Conservation (phyloP, 1,284 basidiomycete genomes). For the Porodaedalea pini region DNA sequence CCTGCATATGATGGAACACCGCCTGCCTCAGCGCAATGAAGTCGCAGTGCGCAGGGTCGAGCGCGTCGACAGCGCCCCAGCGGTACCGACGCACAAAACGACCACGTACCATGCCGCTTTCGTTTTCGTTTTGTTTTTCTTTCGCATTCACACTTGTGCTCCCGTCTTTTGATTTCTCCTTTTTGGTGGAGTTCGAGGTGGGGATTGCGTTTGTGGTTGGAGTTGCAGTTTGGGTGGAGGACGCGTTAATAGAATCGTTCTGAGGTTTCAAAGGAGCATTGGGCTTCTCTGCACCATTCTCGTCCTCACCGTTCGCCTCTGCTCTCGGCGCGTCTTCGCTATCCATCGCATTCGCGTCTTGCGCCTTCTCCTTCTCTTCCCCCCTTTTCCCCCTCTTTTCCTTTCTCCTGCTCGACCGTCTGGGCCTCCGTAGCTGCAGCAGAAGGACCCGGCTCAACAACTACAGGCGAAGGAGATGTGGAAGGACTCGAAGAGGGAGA, state of each 20-base stretch:
- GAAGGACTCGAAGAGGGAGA: not conserved
- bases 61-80: conserved; percentile 75
- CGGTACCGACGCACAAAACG: conserved; percentile 66
- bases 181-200: conserved; percentile 30
- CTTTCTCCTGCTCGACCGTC: not conserved
- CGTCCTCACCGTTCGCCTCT: too few relatives aligned
- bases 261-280: not conserved
- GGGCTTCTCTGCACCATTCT: not conserved
- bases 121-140: too few relatives aligned
- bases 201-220: conserved; percentile 33
- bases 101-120: conserved; percentile 29
- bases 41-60: conserved; percentile 74
- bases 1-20: conserved; percentile 80
- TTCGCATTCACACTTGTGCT: not conserved
- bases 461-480: not conserved
- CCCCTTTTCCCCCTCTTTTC: not conserved
- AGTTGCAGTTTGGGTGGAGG: not conserved
- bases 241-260: not conserved
- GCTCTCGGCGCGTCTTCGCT: not conserved
- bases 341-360: not conserved
- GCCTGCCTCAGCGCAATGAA: conserved; percentile 69
- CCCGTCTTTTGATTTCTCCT: not conserved
- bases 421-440: not conserved
- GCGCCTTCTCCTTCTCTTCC: not conserved
- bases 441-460: not conserved